A percentile compares a stretch with the other conserved stretches of the same genome.
phyloP scores from a whole-genome alignment of 2,329 filamentous ascomycete species.

The Aspergillus clavatus region DNA sequence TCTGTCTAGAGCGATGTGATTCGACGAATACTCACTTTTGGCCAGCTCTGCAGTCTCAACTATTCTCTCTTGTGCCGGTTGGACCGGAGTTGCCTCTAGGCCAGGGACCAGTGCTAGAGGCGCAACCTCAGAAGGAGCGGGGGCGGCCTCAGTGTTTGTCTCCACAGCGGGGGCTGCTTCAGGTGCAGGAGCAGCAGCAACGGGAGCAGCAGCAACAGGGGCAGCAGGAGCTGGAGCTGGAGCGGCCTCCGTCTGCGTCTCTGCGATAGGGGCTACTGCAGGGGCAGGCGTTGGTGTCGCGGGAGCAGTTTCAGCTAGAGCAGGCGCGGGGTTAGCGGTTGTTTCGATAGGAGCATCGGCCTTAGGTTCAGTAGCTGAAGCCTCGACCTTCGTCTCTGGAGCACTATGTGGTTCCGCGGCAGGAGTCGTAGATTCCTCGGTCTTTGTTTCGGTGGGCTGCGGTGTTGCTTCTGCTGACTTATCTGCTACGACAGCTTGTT shows the following conservation, averaged over 20 bases:
- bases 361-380: too few relatives aligned
- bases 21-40: slow-evolving; percentile 5
- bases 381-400: slow-evolving; percentile 3
- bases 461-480: slow-evolving; percentile 10
- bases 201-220: slow-evolving; percentile 4
- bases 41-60: slow-evolving; percentile 9
- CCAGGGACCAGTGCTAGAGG: slow-evolving; percentile 1
- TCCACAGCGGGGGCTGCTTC: slow-evolving; percentile 5
- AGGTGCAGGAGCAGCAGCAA: slow-evolving; percentile 7
- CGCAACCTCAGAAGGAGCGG: background rate
- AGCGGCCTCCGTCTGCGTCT: slow-evolving; percentile 8
- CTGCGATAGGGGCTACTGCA: slow-evolving; percentile 1
- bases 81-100: slow-evolving; percentile 3
- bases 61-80: slow-evolving; percentile 9
- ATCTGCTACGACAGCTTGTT: slow-evolving; percentile 7
- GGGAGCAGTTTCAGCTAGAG: too few relatives aligned
- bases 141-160: slow-evolving; percentile 2
- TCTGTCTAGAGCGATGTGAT: background rate
- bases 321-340: too few relatives aligned
- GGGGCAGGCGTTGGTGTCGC: too few relatives aligned
- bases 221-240: slow-evolving; percentile 1
- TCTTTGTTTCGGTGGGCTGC: slow-evolving; percentile 7
- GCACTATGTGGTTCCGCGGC: slow-evolving; percentile 1
- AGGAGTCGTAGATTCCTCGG: slow-evolving; percentile 10
- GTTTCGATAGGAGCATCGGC: too few relatives aligned